Base-by-base conservation (phyloP, 2,329 filamentous ascomycete species). In the Anisogramma anomala region DNA sequence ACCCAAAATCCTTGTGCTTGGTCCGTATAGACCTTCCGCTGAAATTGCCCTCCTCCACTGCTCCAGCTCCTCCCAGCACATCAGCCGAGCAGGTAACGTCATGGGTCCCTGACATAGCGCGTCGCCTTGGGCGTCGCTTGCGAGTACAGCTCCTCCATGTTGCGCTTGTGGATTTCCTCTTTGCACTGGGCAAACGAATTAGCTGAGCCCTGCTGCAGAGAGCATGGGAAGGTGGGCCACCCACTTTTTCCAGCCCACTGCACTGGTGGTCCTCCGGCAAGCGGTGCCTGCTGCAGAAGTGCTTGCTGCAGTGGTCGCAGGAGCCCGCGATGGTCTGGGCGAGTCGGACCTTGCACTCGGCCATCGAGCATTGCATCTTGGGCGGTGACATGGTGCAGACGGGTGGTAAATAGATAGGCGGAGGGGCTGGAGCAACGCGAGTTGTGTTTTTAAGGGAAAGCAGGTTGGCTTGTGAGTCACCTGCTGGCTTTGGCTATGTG, bases 291-390 rank as follows among this genome's bases (percentile, higher is more conserved):
- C 85, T 85, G 66, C 91, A 98, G 69, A 85, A 96, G 61, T 93
- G 84, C 32, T 88, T 87, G 42, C 82, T 72, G 69, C 91, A 98
- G 70, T 96, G 96, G 48, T 79, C 81, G 66, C 91, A 98, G 68
- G 96, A 89, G 41, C 91, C 91, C 44, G 94, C 84, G 56, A 96
- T 95, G 51, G 84, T 82, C 63, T 95, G 88, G n/a, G 87, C 87
- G 6, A 23, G 5, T 20, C 76, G 74, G 53, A 85, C 80, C 58
- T 78, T 84, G 77, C 91, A 98, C 53, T 87, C 81, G 64, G 89
- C 88, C 69, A 85, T 86, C 50, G 73, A 82, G 72, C 91, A 96
- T 54, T 84, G 79, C 53, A 82, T 78, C 71, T 84, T 86, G 67
- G 82, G 84, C 48, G 79, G 72, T 48, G 80, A 73, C 74, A 79